Base-by-base conservation (phyloP, 2,329 filamentous ascomycete species). In the Aureobasidium pullulans region DNA sequence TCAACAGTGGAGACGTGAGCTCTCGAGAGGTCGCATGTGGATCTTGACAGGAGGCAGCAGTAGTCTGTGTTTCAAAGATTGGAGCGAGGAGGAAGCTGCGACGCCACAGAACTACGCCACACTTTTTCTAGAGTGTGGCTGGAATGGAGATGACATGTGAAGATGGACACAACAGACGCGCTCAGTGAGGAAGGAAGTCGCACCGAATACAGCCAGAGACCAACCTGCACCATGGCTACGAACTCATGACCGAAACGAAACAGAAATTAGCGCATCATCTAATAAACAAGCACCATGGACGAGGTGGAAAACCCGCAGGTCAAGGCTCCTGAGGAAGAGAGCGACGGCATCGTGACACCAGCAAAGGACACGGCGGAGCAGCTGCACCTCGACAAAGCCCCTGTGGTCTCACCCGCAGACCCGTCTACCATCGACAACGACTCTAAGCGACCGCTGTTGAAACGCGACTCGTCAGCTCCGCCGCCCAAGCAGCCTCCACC, bases 401-500 rank as follows among this genome's bases (percentile, higher is more conserved):
- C 49, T 36, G 10, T 53, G 1, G 60, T 70, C 10, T 68, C 69
- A 34, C 57, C 64, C 1, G 16, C 46, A 42, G 43, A 28, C 7
- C 23, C 19, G 37, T 34, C 52, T 4, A 48, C 29, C 47, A 28
- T 13, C 15, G 37, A 34, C 34, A 32, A 34, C 60, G 36, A 34
- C 9, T 48, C 57, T 32, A 42, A 42, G 29, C 72, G 76, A 34
- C 77, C 75, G 11, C 65, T 67, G 6, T 66, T 78, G 46, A 69
- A 67, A 61, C 71, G 76, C 62, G 75, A 75, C 32, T 68, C 65
- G 50, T 77, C 75, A 9, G 69, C 71, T 15, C 71, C 72, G 36
- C 59, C 61, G 15, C 75, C 77, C 29, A 70, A 74, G 36, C 75
- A 76, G 62, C 74, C 76, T 6, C 59, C 52, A 19, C 74, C 76